These are phyloP conservation scores for Rhododendron henanense DNA, from an alignment of 148 eudicot genomes.

Conservation along the genomic window DNA sequence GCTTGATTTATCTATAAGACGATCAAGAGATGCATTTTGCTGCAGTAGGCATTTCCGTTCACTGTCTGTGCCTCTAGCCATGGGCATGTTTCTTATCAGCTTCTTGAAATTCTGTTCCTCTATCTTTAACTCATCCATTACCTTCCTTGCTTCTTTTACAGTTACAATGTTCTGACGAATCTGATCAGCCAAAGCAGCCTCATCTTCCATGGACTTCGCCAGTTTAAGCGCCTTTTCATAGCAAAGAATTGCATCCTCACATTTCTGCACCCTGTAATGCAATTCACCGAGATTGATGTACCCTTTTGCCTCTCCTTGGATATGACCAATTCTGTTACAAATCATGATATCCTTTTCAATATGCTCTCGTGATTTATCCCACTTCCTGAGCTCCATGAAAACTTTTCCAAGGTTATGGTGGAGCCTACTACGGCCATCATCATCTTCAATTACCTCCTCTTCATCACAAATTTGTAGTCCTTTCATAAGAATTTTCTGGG, in stretches of 20 bases:
- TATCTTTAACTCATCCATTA: conserved; percentile 51
- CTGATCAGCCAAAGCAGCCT: conserved; percentile 64
- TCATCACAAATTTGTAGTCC: conserved; percentile 86
- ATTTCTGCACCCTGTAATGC: conserved; percentile 59
- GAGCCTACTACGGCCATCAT: conserved; percentile 80
- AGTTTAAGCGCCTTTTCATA: conserved; percentile 70
- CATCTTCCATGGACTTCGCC: conserved; percentile 87
- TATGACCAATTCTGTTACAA: conserved; percentile 65
- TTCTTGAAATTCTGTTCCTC: conserved; percentile 80
- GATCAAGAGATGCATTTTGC: conserved; percentile 64
- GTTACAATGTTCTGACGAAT: conserved; percentile 53
- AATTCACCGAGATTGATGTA: conserved; percentile 86
- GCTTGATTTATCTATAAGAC: conserved; percentile 70
- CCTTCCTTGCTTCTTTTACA: conserved; percentile 51
- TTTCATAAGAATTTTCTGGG: conserved; percentile 55
- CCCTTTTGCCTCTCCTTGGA: conserved; percentile 97
- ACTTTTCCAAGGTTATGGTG: conserved; percentile 93
- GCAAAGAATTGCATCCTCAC: conserved; percentile 67
- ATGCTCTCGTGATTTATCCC: conserved; percentile 67
- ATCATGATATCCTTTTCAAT: conserved; percentile 70
- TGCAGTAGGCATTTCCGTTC: conserved; percentile 63
- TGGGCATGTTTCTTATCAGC: conserved; percentile 45
- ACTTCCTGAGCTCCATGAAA: conserved; percentile 64
- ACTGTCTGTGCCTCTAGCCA: conserved; percentile 53
- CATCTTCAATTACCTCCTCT: conserved; percentile 71